Percentiles rank a stretch among this genome's conserved stretches.
Conservation (phyloP, 2,329 filamentous ascomycete genomes). For the Alternaria conjuncta region DNA sequence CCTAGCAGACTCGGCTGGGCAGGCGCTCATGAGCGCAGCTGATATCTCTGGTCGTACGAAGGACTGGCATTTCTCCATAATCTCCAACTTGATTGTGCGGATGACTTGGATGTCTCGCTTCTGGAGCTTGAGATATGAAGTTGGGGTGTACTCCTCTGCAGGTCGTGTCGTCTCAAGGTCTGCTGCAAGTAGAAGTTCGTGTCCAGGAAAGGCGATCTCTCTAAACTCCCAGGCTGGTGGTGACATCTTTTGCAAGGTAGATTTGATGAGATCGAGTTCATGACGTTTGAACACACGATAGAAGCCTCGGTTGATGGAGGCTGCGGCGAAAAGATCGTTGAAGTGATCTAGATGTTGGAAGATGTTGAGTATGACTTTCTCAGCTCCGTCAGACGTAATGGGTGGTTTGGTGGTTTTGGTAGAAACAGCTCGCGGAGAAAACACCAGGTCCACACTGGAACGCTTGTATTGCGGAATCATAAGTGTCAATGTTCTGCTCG, state of each 20-base stretch:
- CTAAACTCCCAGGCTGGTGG: conserved; percentile 66
- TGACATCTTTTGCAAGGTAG: conserved; percentile 60
- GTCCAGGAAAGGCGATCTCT: conserved; percentile 62
- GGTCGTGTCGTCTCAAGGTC: conserved; percentile 54
- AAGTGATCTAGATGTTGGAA: conserved; percentile 57
- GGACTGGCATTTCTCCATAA: conserved; percentile 61
- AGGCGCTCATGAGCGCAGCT: conserved; percentile 58
- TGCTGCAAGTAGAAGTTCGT: conserved; percentile 50
- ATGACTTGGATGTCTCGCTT: conserved; percentile 61
- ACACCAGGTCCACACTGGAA: conserved; percentile 28
- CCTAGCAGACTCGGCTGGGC: conserved; percentile 55
- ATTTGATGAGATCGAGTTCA: conserved; percentile 61
- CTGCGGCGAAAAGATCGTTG: conserved; percentile 62
- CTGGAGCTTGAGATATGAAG: conserved; percentile 59
- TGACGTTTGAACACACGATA: conserved; percentile 64
- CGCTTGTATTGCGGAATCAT: conserved; percentile 31
- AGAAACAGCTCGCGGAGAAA: conserved; percentile 27
- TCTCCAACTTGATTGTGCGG: conserved; percentile 61
- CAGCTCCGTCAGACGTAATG: conserved; percentile 54
- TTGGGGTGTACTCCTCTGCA: conserved; percentile 61
- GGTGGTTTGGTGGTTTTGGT: conserved; percentile 26
- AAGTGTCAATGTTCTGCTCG: conserved; percentile 30
- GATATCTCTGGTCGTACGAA: conserved; percentile 65
- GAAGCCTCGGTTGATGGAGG: conserved; percentile 62
- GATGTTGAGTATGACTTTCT: conserved; percentile 60